These are phyloP conservation scores for Isoetes taiwanensis DNA, from an alignment of 75 land plant genomes.

Conservation along the genomic window DNA sequence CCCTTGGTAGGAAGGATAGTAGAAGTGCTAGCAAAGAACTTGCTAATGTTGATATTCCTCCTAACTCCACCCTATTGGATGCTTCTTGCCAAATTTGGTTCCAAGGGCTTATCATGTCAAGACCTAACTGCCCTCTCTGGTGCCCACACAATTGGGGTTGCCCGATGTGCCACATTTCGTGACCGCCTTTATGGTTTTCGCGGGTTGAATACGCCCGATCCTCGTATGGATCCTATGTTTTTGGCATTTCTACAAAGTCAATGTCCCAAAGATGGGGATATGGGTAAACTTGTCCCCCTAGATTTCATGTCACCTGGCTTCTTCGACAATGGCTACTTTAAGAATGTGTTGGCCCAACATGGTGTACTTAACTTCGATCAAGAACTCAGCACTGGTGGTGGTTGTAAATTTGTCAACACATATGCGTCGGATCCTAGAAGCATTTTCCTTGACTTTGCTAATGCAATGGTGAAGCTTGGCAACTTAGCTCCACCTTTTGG, in stretches of 20 bases:
- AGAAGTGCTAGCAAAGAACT: not conserved
- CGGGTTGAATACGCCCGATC: not conserved
- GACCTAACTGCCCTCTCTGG: not conserved
- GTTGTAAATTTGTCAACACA: not conserved
- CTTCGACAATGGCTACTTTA: not conserved
- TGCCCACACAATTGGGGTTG: not conserved
- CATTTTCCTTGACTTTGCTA: not conserved
- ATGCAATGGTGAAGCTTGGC: not conserved
- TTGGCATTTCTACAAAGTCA: not conserved
- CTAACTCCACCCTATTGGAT: constrained; percentile 34
- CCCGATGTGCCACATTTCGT: not conserved
- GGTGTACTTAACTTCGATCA: not conserved
- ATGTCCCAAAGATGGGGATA: not conserved
- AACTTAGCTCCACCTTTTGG: not conserved
- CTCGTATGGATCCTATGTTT: not conserved
- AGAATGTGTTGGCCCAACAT: not conserved
- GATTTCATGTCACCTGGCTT: not conserved
- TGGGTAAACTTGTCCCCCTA: not conserved
- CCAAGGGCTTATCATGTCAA: too few species aligned
- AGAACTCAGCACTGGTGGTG: not conserved
- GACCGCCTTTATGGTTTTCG: not conserved
- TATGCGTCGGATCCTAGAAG: not conserved
- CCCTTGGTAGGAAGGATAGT: not conserved
- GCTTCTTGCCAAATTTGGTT: too few species aligned
- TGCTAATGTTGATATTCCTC: constrained; percentile 32